Evolutionary conservation across 1,284 basidiomycete genomes (phyloP), one percentile per base, ranked within the genome.

Genomic region (Anthracocystis walkeri): DNA sequence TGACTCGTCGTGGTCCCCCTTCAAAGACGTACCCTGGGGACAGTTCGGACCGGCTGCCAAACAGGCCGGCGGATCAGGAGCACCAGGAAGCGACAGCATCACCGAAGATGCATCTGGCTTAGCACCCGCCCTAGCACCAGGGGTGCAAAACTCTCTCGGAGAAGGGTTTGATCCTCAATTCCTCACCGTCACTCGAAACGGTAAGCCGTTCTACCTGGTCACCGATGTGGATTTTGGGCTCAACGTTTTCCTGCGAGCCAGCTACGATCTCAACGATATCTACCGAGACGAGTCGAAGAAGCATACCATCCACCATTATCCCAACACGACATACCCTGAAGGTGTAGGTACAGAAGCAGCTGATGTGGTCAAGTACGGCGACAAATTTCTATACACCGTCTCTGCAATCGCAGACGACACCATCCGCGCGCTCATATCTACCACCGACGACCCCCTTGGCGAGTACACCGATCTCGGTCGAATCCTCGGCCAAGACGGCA

Each of bases 261-360:
- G 70, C 50, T 42, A 60, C 57, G 27, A 73, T 20, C 65, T 73
- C 35, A 65, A 73, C 58, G 65, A 73, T 45, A 64, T 73, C 58
- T 73, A 67, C 44, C 50, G 65, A 8, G 54, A 67, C 59, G 60
- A 67, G 23, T 31, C 60, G 1, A 67, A 73, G 55, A 64, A 44
- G 49, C 46, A 64, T 23, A 52, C 59, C 38, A 73, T 67, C 52
- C 51, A 60, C 50, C 46, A 59, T n/a, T 73, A 67, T 21, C 54
- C 69, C 4, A 56, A 60, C 29, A 45, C 35, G 10, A 38, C 52
- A 5, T 73, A 73, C 20, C 70, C 70, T 1, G 25, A 73, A 18
- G 70, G 70, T 7, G 70, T 75, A 7, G 73, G 73, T 0, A 75
- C 73, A 10, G 67, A 75, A 41, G 73, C 67, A 14, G 67, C 73